These are phyloP conservation scores for Candida coquimbonensis DNA, from an alignment of 805 yeast species.

Conservation along the genomic window DNA sequence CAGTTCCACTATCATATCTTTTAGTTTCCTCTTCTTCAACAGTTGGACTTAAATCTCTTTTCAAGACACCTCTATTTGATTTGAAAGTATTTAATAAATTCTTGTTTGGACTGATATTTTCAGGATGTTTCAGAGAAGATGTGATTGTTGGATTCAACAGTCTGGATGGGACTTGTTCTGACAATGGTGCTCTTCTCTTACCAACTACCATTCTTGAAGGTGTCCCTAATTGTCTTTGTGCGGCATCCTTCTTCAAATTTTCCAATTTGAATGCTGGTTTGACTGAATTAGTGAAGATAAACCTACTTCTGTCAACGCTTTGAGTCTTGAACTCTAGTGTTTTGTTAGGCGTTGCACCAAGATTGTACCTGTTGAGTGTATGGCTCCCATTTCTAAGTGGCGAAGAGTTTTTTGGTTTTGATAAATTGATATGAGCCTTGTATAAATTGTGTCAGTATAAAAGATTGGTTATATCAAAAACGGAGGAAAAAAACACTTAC, in stretches of 20 bases:
- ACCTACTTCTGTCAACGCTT: conserved; percentile 24
- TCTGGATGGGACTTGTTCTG: conserved; percentile 17
- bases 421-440: no score
- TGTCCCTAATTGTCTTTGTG: conserved; percentile 19
- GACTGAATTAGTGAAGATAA: conserved; percentile 3
- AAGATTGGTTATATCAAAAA: neutral
- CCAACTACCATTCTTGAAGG: conserved; percentile 26
- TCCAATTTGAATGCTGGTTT: conserved; percentile 19
- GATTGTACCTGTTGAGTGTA: no score
- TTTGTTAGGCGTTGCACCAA: conserved; percentile 25
- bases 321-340: conserved; percentile 17
- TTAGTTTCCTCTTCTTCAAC: conserved; percentile 4
- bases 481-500: neutral
- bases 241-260: conserved; percentile 23
- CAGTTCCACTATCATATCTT: neutral
- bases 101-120: conserved; percentile 7
- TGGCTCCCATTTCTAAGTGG: conserved; percentile 16
- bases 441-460: no score
- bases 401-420: conserved; percentile 3
- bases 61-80: conserved; percentile 11
- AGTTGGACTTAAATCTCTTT: conserved; percentile 14
- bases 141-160: conserved; percentile 5
- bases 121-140: conserved; percentile 1
- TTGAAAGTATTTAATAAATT: conserved; percentile 16
- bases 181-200: conserved; percentile 23